phyloP scores from a whole-genome alignment of 2,329 filamentous ascomycete genomes.

The Paradendryphiella salina region DNA sequence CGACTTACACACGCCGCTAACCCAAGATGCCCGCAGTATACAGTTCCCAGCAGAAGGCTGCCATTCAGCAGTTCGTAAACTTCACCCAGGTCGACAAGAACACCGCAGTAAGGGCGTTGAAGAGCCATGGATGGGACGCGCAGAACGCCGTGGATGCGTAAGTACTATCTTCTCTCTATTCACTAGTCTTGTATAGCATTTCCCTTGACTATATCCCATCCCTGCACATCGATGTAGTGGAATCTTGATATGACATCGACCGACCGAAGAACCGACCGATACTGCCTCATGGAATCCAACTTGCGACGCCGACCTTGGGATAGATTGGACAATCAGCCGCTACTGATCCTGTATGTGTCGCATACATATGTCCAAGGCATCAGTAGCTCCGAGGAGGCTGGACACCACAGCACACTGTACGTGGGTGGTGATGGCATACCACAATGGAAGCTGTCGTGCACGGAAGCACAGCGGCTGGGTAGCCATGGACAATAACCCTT shows the following conservation, averaged over 20 bases:
- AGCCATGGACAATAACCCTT: not conserved
- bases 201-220: not conserved
- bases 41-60: constrained; percentile 51
- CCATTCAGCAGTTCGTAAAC: constrained; percentile 51
- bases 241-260: not conserved
- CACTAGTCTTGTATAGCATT: not conserved
- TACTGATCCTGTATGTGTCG: not conserved
- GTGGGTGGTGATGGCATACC: not conserved
- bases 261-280: constrained; percentile 1
- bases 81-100: constrained; percentile 53
- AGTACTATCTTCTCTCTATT: constrained; percentile 32
- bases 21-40: constrained; percentile 53
- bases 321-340: not conserved
- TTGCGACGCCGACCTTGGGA: not conserved
- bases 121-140: constrained; percentile 52
- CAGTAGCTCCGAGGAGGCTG: not conserved
- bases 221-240: not conserved
- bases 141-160: constrained; percentile 53
- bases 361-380: not conserved
- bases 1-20: constrained; percentile 19
- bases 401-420: not conserved
- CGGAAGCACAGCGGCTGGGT: not conserved
- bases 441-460: not conserved
- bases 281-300: not conserved
- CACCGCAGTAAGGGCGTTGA: constrained; percentile 51